These are phyloP conservation scores for Jasminum sambac DNA, from an alignment of 257 asterid genomes.

Conservation along the genomic window DNA sequence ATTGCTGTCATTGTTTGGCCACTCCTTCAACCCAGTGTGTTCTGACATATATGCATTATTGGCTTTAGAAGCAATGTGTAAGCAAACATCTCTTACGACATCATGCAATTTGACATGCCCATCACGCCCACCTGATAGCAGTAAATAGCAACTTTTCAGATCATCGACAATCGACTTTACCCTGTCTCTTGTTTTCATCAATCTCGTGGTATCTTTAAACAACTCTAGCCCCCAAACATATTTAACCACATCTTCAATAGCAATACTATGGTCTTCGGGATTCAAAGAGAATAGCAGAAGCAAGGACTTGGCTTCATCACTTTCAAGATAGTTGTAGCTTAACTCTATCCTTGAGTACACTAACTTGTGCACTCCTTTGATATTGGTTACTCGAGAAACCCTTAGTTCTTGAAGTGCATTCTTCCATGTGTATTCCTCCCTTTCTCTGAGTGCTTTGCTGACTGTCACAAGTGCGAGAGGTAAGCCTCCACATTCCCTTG, in stretches of 20 bases:
- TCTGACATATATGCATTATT: not conserved
- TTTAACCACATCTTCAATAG: not conserved
- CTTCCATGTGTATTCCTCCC: constrained; percentile 14
- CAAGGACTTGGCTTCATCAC: constrained; percentile 15
- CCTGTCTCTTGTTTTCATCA: constrained; percentile 10
- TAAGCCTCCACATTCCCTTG: constrained; percentile 23
- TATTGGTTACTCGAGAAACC: not conserved
- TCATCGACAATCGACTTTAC: not conserved
- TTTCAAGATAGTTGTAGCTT: constrained; percentile 22
- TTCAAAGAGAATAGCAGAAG: constrained; percentile 21
- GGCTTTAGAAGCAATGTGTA: constrained; percentile 13
- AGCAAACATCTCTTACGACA: constrained; percentile 12
- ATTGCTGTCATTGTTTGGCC: constrained; percentile 4
- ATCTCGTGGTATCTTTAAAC: not conserved
- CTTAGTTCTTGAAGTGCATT: constrained; percentile 14
- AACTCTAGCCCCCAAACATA: constrained; percentile 14
- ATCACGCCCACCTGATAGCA: not conserved
- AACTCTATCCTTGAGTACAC: constrained; percentile 22
- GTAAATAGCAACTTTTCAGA: constrained; percentile 10
- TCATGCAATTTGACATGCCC: constrained; percentile 17
- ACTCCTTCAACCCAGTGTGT: constrained; percentile 16
- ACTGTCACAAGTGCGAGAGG: constrained; percentile 33
- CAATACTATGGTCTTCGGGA: not conserved
- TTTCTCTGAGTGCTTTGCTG: constrained; percentile 16
- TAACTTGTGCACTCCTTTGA: not conserved